Percentiles rank a stretch among this genome's conserved stretches.
Conservation (phyloP, 2,329 filamentous ascomycete species). For the Talaromyces sp. region DNA sequence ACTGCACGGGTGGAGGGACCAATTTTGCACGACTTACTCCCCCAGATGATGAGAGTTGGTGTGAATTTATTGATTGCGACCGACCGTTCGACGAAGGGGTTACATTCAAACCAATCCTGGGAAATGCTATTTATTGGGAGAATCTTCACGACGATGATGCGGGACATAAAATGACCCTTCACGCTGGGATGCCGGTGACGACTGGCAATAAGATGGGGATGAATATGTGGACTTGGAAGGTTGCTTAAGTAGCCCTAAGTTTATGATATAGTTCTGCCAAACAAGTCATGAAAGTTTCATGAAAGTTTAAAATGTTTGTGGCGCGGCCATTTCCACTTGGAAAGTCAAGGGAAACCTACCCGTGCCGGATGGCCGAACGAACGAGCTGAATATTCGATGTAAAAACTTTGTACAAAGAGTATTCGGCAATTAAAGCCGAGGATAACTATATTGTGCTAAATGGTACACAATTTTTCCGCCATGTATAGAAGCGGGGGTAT, state of each 20-base stretch:
- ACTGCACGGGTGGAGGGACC: slow-evolving; percentile 47
- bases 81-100: slow-evolving; percentile 47
- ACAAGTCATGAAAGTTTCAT: background rate
- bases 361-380: background rate
- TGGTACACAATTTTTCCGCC: background rate
- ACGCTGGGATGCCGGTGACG: slow-evolving; percentile 49
- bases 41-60: slow-evolving; percentile 41
- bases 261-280: background rate
- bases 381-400: background rate
- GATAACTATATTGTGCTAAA: background rate
- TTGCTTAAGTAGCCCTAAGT: background rate
- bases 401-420: background rate
- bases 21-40: slow-evolving; percentile 48
- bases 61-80: slow-evolving; percentile 49
- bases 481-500: background rate
- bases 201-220: slow-evolving; percentile 50
- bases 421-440: background rate
- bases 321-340: background rate
- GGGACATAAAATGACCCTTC: slow-evolving; percentile 46
- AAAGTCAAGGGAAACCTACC: background rate
- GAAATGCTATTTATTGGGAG: slow-evolving; percentile 52
- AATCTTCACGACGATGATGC: slow-evolving; percentile 42
- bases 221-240: slow-evolving; percentile 49
- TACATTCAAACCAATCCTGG: slow-evolving; percentile 49
- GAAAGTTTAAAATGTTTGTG: background rate